A percentile compares a stretch with the other conserved stretches of the same genome.
Evolutionary conservation across 352 stramenopile genomes (phyloP).

Genomic region (Phytopythium chamaehyphon): DNA sequence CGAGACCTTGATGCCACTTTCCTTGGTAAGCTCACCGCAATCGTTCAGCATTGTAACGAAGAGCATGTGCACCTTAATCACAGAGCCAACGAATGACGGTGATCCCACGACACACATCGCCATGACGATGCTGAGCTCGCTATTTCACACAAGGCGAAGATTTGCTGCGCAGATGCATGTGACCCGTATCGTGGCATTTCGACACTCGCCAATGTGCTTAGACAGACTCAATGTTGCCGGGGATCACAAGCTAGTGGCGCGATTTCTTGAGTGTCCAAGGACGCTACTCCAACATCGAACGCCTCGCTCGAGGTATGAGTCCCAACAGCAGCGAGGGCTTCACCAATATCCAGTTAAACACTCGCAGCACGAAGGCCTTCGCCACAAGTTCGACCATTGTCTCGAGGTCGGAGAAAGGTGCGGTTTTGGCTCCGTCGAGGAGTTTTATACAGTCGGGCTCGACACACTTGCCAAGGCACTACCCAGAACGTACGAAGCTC

Average conservation of each 20-base stretch:
- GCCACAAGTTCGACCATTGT: constrained; percentile 24
- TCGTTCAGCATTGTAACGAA: constrained; percentile 85
- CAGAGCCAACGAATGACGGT: constrained; percentile 15
- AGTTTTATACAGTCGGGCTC: constrained; percentile 1
- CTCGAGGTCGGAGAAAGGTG: constrained; percentile 19
- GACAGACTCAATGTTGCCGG: constrained; percentile 3
- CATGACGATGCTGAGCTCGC: constrained; percentile 19
- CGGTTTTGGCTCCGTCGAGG: constrained; percentile 14
- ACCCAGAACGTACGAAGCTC: constrained; percentile 33
- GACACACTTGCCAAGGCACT: constrained; percentile 17
- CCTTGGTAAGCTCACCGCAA: constrained; percentile 50
- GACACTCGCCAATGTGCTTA: constrained; percentile 20
- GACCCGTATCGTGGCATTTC: constrained; percentile 60
- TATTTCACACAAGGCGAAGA: constrained; percentile 10
- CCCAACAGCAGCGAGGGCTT: constrained; percentile 52
- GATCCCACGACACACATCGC: constrained; percentile 29
- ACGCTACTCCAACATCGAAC: constrained; percentile 9
- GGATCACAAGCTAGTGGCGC: constrained; percentile 12
- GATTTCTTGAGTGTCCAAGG: constrained; percentile 6
- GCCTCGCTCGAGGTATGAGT: constrained; percentile 19
- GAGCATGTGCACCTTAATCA: constrained; percentile 63
- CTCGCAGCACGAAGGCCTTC: constrained; percentile 12
- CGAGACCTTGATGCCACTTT: constrained; percentile 74
- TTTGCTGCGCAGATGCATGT: constrained; percentile 61
- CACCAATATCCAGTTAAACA: constrained; percentile 49